These are phyloP conservation scores for Citrullus colocynthis DNA, from an alignment of 306 rosid species.

Conservation along the genomic window DNA sequence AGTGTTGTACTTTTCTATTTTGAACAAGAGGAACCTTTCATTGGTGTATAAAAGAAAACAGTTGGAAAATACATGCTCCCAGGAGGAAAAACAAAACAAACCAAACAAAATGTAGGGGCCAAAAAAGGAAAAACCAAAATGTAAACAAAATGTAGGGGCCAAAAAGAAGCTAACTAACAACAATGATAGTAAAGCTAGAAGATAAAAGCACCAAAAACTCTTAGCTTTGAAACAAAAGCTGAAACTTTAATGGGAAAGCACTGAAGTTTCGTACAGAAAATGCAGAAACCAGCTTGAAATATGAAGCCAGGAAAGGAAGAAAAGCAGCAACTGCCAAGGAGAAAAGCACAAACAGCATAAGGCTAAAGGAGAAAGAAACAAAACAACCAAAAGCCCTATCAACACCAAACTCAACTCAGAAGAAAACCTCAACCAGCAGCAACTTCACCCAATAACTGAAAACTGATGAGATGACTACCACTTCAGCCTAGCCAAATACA, in stretches of 20 bases:
- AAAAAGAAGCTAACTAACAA: neutral
- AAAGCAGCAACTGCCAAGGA: neutral
- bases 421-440: neutral
- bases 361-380: neutral
- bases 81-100: neutral
- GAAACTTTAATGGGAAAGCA: neutral
- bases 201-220: neutral
- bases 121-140: no score
- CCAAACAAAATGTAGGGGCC: neutral
- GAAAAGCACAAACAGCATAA: neutral
- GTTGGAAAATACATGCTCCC: neutral
- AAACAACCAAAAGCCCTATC: neutral
- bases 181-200: neutral
- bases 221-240: neutral
- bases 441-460: neutral
- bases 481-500: no score
- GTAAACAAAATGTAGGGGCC: no score
- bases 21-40: neutral
- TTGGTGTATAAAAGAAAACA: no score
- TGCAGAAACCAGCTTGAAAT: neutral
- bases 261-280: neutral
- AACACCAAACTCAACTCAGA: neutral
- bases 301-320: neutral
- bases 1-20: no score
- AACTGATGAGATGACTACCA: neutral